phyloP scores from a whole-genome alignment of 371 early-diverging fungal species.

The Mucor ambiguus region DNA sequence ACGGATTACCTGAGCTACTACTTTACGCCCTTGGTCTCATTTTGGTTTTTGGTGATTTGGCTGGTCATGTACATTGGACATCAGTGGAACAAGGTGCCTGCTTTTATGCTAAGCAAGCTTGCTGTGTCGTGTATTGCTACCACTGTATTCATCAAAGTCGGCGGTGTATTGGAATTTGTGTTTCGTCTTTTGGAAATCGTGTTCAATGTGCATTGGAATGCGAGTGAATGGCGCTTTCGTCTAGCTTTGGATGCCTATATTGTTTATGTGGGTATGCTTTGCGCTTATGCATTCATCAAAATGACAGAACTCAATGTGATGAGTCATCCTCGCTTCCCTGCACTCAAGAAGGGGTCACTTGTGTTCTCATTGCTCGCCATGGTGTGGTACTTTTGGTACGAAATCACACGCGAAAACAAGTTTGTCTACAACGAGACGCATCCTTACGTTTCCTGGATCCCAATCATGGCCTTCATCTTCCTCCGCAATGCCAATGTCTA shows the following conservation, averaged over 20 bases:
- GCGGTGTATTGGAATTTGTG: constrained; percentile 44
- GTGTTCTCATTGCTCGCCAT: constrained; percentile 39
- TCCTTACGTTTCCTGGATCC: constrained; percentile 66
- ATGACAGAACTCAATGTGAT: constrained; percentile 38
- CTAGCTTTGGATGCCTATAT: constrained; percentile 63
- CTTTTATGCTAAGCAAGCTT: constrained; percentile 55
- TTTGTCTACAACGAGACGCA: constrained; percentile 61
- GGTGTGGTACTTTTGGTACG: constrained; percentile 54
- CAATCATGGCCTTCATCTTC: constrained; percentile 63
- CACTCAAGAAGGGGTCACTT: constrained; percentile 33
- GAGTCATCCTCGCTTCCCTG: constrained; percentile 42
- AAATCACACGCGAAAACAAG: constrained; percentile 47
- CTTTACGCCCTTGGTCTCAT: constrained; percentile 78
- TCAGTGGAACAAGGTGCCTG: constrained; percentile 44
- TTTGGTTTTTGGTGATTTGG: constrained; percentile 76
- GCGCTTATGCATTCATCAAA: constrained; percentile 51
- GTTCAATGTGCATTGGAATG: constrained; percentile 59
- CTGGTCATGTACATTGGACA: constrained; percentile 62
- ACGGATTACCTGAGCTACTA: constrained; percentile 76
- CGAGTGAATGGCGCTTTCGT: constrained; percentile 69
- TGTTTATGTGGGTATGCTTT: constrained; percentile 63
- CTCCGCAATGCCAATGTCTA: constrained; percentile 66
- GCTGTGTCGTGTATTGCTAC: constrained; percentile 40
- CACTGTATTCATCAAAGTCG: constrained; percentile 41
- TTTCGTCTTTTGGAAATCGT: constrained; percentile 45